Base-by-base conservation (phyloP, 306 rosid genomes). In the Ormosia emarginata region DNA sequence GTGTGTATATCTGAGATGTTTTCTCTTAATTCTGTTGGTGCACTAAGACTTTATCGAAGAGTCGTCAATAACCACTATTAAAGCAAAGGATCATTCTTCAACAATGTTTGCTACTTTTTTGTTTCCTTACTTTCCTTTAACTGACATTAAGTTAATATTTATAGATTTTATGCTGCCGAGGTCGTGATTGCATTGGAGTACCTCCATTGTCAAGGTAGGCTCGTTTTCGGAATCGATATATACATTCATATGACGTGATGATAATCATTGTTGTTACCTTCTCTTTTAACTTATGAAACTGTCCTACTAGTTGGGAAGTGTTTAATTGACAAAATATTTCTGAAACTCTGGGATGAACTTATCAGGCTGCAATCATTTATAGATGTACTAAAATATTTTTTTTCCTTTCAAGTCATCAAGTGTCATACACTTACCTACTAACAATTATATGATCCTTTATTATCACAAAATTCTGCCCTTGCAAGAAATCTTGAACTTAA, bases 171-270 rank as follows among this genome's bases (percentile, higher is more conserved):
- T 82, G 93, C 94, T 64, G 91, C 91, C 62, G 99, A 95, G 87
- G 94, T 95, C 58, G 74, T 93, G 59, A 75, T 93, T 75, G 99
- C 98, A 63, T 83, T 95, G 91, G 99, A 95, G 91, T 95, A 95
- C 82, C 99, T 95, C 79, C 99, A 95, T 80, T 95, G 98, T 86
- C 97, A 87, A 83, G 99, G 99, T 95, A 74, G 77, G 78, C 77
- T 83, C 56, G 59, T 67, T 8, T 58, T 50, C 49, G 4, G 43
- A 74, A 59, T 34, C 29, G 14, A 24, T 62, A 14, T 24, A 44
- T 64, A 4, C 56, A 39, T 61, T 44, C 67, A 68, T 40, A n/a
- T 80, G 8, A 47, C 57, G 36, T 6, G 57, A 46, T 18, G 40
- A 47, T 36, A 34, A 12, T 41, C 10, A 78, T 56, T 62, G 43